A percentile compares a stretch with the other conserved stretches of the same genome.
Evolutionary conservation across 257 asterid genomes (phyloP).

Genomic region (Petrea volubilis): DNA sequence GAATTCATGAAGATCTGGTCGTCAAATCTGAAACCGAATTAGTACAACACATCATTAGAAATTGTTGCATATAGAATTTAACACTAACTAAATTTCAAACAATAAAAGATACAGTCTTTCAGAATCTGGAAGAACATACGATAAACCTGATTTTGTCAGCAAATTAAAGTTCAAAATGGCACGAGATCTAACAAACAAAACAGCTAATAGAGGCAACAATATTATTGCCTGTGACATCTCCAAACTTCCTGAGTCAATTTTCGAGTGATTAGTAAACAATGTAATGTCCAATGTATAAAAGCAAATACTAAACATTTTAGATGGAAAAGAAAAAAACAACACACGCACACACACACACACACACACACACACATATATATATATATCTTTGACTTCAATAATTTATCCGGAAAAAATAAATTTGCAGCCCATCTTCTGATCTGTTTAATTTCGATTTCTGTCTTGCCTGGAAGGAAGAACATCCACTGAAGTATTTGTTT

Average conservation of each 20-base stretch:
- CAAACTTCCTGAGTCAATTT: neutral
- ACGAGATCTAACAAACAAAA: neutral
- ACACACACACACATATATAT: too few relatives aligned
- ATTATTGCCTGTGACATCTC: neutral
- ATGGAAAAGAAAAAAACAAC: neutral
- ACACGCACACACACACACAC: too few relatives aligned
- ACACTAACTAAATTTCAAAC: neutral
- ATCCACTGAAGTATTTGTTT: neutral
- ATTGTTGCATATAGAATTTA: neutral
- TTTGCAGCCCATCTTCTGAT: neutral
- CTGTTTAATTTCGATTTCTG: neutral
- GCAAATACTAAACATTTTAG: neutral
- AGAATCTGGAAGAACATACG: neutral
- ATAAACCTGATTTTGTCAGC: neutral
- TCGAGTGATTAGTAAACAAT: neutral
- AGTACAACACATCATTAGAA: neutral
- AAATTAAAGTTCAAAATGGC: neutral
- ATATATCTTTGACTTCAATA: too few relatives aligned
- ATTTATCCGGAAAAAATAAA: neutral
- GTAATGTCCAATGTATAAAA: too few relatives aligned
- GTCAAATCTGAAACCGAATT: slow-evolving; percentile 17
- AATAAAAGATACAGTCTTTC: too few relatives aligned
- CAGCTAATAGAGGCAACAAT: neutral
- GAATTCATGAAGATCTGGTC: slow-evolving; percentile 35
- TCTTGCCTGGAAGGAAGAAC: neutral